A percentile compares a stretch with the other conserved stretches of the same genome.
These are phyloP conservation scores for Bruguiera hainesii DNA, from an alignment of 441 rosid genomes.

Conservation along the genomic window DNA sequence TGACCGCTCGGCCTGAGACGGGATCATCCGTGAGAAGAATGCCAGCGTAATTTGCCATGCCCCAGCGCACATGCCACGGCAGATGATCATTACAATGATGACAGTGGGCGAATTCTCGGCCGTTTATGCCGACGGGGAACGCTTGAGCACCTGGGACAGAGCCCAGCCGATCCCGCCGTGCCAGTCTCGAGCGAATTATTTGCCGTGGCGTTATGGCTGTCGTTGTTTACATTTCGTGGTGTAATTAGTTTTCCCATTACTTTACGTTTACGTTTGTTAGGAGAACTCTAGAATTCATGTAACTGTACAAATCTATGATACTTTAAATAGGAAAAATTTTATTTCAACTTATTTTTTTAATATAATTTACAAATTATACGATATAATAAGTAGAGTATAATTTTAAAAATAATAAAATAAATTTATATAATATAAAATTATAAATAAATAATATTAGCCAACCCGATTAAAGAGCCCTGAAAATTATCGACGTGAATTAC, in stretches of 20 bases:
- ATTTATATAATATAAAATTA: too few species aligned
- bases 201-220: not conserved
- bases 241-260: not conserved
- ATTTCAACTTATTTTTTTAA: too few species aligned
- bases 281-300: too few species aligned
- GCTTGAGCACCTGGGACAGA: slow-evolving; percentile 58
- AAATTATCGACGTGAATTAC: too few species aligned
- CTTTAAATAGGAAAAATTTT: too few species aligned
- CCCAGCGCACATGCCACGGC: slow-evolving; percentile 74
- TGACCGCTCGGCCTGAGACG: slow-evolving; percentile 65
- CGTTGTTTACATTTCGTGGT: not conserved
- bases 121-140: slow-evolving; percentile 84
- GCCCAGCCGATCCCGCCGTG: slow-evolving; percentile 73
- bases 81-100: slow-evolving; percentile 23
- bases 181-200: slow-evolving; percentile 62
- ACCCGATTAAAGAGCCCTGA: too few species aligned
- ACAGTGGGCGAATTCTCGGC: slow-evolving; percentile 17
- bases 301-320: too few species aligned
- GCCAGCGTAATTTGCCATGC: slow-evolving; percentile 48
- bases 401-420: too few species aligned
- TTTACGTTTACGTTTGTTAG: too few species aligned
- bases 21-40: slow-evolving; percentile 51
- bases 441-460: too few species aligned
- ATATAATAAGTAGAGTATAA: too few species aligned
- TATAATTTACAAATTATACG: too few species aligned